phyloP scores from a whole-genome alignment of 2,329 filamentous ascomycete species.

The Cytospora leucostoma region DNA sequence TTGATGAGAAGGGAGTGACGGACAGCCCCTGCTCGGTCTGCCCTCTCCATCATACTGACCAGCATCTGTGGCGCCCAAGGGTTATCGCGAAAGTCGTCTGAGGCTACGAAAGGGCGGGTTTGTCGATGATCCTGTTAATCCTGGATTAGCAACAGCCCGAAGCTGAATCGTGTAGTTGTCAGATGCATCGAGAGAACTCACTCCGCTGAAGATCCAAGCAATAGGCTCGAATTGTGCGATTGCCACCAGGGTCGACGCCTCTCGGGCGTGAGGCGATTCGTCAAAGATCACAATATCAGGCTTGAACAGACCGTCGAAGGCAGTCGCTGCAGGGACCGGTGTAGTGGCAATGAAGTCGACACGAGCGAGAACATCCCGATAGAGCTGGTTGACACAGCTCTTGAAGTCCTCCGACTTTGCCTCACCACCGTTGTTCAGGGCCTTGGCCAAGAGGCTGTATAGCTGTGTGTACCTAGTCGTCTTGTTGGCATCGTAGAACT shows the following conservation, averaged over 20 bases:
- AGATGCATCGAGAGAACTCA: slow-evolving; percentile 37
- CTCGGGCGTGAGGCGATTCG: slow-evolving; percentile 56
- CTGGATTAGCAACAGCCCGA: slow-evolving; percentile 31
- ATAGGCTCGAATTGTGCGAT: slow-evolving; percentile 46
- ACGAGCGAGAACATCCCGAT: slow-evolving; percentile 40
- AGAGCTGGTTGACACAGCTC: slow-evolving; percentile 39
- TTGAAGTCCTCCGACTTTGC: slow-evolving; percentile 36
- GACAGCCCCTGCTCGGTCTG: slow-evolving; percentile 30
- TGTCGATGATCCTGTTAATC: slow-evolving; percentile 26
- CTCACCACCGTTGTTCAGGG: slow-evolving; percentile 30
- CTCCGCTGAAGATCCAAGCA: slow-evolving; percentile 49
- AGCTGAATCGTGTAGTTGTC: slow-evolving; percentile 37
- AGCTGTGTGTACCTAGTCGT: slow-evolving; percentile 40
- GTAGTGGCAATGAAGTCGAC: slow-evolving; percentile 51
- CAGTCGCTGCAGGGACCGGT: slow-evolving; percentile 44
- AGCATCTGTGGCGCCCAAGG: slow-evolving; percentile 30
- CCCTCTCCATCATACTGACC: slow-evolving; percentile 35
- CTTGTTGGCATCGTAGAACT: slow-evolving; percentile 40
- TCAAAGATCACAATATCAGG: slow-evolving; percentile 87
- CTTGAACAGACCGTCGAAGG: slow-evolving; percentile 59
- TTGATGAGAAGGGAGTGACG: slow-evolving; percentile 35
- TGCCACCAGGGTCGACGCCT: slow-evolving; percentile 48
- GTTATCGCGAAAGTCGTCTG: slow-evolving; percentile 23
- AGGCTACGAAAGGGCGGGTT: slow-evolving; percentile 38
- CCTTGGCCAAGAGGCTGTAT: slow-evolving; percentile 36